Evolutionary conservation across 140 eudicot species (phyloP).

Genomic region (Erigeron philadelphicus): DNA sequence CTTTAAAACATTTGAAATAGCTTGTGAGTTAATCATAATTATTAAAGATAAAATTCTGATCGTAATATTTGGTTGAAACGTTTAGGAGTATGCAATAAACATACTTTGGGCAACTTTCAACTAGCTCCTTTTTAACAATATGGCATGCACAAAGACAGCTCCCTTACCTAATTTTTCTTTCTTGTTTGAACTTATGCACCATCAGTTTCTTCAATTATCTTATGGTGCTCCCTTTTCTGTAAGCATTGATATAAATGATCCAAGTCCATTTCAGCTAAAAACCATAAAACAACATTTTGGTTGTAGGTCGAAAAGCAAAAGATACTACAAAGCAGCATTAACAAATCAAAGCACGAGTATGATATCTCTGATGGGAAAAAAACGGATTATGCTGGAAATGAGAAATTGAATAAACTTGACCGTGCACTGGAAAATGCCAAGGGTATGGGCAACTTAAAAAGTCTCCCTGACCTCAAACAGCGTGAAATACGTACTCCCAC

Average conservation of each 20-base stretch:
- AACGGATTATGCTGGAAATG: constrained; percentile 26
- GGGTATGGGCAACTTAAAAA: constrained; percentile 27
- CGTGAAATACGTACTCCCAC: constrained; percentile 15
- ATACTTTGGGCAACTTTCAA: not conserved
- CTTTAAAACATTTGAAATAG: too few relatives aligned
- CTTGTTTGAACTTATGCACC: not conserved
- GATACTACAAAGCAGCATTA: constrained; percentile 57
- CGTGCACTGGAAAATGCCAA: constrained; percentile 25
- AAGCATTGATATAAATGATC: not conserved
- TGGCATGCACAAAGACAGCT: not conserved
- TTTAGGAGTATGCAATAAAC: not conserved
- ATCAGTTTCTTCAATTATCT: not conserved
- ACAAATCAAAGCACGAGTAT: constrained; percentile 31
- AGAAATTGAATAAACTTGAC: constrained; percentile 29
- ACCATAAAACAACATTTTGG: not conserved
- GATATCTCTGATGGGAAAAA: constrained; percentile 20
- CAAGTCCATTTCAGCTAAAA: not conserved
- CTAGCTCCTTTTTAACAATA: not conserved
- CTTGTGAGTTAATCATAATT: not conserved
- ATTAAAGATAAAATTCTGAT: not conserved
- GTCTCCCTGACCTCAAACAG: constrained; percentile 23
- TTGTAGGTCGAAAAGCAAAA: constrained; percentile 84
- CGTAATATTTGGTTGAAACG: not conserved
- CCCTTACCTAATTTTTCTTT: not conserved
- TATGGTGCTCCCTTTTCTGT: not conserved